Percentiles rank a stretch among this genome's conserved stretches.
phyloP scores from a whole-genome alignment of 2,329 filamentous ascomycete species.

The Curvularia hawaiiensis region DNA sequence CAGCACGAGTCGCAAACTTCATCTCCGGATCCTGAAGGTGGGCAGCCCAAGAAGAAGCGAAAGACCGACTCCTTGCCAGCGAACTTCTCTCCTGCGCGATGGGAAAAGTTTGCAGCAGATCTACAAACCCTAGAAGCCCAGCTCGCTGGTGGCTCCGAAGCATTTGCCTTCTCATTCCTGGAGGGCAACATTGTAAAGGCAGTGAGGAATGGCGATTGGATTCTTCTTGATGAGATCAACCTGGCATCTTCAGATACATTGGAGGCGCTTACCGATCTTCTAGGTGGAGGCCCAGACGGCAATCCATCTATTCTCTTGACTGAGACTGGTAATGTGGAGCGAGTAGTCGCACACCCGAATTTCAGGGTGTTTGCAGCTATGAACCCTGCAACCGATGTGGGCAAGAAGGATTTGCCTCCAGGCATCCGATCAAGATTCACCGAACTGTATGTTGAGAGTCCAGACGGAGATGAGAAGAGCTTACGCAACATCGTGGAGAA shows the following conservation, averaged over 20 bases:
- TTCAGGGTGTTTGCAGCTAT: slow-evolving; percentile 98
- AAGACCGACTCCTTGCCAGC: slow-evolving; percentile 61
- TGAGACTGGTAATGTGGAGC: slow-evolving; percentile 91
- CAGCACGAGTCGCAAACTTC: slow-evolving; percentile 50
- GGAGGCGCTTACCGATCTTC: slow-evolving; percentile 88
- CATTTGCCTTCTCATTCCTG: slow-evolving; percentile 92
- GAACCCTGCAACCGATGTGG: slow-evolving; percentile 98
- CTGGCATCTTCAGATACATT: slow-evolving; percentile 92
- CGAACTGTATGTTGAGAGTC: slow-evolving; percentile 91
- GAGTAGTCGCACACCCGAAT: slow-evolving; percentile 85
- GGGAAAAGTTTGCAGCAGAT: slow-evolving; percentile 78
- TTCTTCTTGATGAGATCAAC: slow-evolving; percentile 96
- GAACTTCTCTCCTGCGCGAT: slow-evolving; percentile 67
- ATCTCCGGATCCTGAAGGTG: slow-evolving; percentile 50
- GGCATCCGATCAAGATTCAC: slow-evolving; percentile 92
- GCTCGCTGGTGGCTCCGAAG: slow-evolving; percentile 71
- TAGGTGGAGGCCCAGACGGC: slow-evolving; percentile 73
- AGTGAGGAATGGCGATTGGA: slow-evolving; percentile 95
- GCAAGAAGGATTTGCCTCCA: slow-evolving; percentile 90
- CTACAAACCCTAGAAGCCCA: slow-evolving; percentile 82
- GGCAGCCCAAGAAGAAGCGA: slow-evolving; percentile 75
- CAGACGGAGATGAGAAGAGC: slow-evolving; percentile 85
- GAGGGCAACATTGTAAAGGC: slow-evolving; percentile 97
- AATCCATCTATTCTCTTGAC: slow-evolving; percentile 85
- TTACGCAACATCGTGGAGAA: slow-evolving; percentile 85